phyloP scores from a whole-genome alignment of 1,139 yeast species.

The Lodderomyces beijingensis region DNA sequence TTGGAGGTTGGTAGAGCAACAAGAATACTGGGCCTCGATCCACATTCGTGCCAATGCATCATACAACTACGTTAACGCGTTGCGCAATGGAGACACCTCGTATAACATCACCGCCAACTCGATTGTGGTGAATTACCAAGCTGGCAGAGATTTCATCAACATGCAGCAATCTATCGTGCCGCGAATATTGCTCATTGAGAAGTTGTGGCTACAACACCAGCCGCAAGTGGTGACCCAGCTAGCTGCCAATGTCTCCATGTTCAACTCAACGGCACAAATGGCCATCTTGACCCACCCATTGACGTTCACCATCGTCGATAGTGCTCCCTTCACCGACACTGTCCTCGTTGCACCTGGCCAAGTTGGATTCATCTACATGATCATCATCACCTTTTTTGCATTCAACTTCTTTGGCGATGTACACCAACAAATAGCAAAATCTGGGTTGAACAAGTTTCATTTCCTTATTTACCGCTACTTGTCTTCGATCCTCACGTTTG shows the following conservation, averaged over 20 bases:
- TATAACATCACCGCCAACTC: constrained; percentile 26
- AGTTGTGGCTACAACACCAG: constrained; percentile 10
- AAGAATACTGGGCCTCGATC: constrained; percentile 41
- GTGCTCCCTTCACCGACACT: constrained; percentile 46
- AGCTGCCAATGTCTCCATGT: constrained; percentile 6
- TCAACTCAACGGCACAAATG: constrained; percentile 14
- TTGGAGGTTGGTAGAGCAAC: constrained; percentile 37
- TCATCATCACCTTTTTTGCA: constrained; percentile 60
- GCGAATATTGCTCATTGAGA: constrained; percentile 8
- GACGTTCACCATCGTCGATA: constrained; percentile 38
- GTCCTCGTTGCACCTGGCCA: constrained; percentile 62
- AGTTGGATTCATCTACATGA: constrained; percentile 71
- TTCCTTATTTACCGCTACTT: constrained; percentile 28
- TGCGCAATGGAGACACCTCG: constrained; percentile 20
- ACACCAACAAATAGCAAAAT: constrained; percentile 42
- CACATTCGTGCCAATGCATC: constrained; percentile 39
- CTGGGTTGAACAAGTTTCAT: constrained; percentile 26
- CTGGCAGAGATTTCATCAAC: constrained; percentile 35
- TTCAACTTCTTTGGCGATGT: constrained; percentile 54
- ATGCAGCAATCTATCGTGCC: constrained; percentile 13
- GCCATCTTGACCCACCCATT: constrained; percentile 32
- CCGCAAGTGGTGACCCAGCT: constrained; percentile 6
- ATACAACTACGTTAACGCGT: constrained; percentile 24
- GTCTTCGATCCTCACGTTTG: constrained; percentile 29
- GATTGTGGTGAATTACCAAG: constrained; percentile 29